phyloP scores from a whole-genome alignment of 1,284 basidiomycete genomes.

The Hemileia vastatrix region DNA sequence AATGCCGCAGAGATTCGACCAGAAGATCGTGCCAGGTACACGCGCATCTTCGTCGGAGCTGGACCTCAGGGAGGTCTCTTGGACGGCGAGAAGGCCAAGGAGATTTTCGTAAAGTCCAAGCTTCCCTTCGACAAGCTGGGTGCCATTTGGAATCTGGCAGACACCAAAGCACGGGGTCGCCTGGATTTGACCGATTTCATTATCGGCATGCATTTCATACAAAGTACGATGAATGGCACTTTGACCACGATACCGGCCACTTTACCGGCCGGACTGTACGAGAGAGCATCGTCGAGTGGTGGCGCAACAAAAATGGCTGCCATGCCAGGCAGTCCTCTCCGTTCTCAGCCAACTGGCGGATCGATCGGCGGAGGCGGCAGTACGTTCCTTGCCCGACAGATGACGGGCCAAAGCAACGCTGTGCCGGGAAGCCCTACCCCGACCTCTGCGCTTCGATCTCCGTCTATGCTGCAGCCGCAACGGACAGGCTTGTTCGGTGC shows the following conservation, averaged over 20 bases:
- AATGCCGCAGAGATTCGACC: slow-evolving; percentile 41
- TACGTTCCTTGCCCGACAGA: slow-evolving; percentile 10
- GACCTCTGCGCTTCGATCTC: slow-evolving; percentile 4
- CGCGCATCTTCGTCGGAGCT: slow-evolving; percentile 62
- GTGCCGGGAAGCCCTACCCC: neutral
- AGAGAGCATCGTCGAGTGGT: slow-evolving; percentile 48
- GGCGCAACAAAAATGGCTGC: neutral
- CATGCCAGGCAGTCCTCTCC: neutral
- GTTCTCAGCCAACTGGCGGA: slow-evolving; percentile 43
- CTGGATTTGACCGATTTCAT: slow-evolving; percentile 89
- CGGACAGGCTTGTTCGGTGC: neutral
- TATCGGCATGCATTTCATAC: slow-evolving; percentile 64
- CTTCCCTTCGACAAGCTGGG: slow-evolving; percentile 79
- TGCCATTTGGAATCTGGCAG: slow-evolving; percentile 91
- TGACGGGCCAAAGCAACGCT: slow-evolving; percentile 11
- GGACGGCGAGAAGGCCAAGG: slow-evolving; percentile 74
- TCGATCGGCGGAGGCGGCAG: neutral
- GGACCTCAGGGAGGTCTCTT: slow-evolving; percentile 68
- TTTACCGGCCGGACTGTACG: slow-evolving; percentile 83
- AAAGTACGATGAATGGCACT: slow-evolving; percentile 62
- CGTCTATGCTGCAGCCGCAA: slow-evolving; percentile 7
- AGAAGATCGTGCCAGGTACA: slow-evolving; percentile 73
- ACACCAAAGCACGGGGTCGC: slow-evolving; percentile 80
- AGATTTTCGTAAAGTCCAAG: slow-evolving; percentile 87
- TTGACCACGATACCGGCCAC: slow-evolving; percentile 63